A percentile compares a stretch with the other conserved stretches of the same genome.
Evolutionary conservation across 768 basidiomycete genomes (phyloP).

Genomic region (Heimioporus sp.): DNA sequence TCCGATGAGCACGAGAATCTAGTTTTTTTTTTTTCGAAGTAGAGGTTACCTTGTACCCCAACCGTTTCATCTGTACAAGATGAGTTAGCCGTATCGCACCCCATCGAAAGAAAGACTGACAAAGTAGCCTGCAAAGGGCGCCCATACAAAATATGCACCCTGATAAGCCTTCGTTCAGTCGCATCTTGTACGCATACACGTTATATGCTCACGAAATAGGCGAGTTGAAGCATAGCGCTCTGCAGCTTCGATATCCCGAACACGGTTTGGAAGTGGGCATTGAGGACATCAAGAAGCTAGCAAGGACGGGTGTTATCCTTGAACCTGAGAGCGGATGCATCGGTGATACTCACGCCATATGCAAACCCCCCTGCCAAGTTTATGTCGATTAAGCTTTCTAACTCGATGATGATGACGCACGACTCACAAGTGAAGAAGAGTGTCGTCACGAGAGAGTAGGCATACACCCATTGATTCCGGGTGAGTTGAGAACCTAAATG

Average conservation of each 20-base stretch:
- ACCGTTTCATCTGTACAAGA: conserved; percentile 53
- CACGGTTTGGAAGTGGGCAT: conserved; percentile 70
- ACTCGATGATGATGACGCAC: not conserved
- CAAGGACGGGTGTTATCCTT: conserved; percentile 20
- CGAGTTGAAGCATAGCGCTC: conserved; percentile 72
- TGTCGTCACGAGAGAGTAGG: conserved; percentile 69
- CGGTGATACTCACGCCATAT: conserved; percentile 48
- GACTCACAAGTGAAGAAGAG: conserved; percentile 71
- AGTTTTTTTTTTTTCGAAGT: not conserved
- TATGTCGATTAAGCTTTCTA: not conserved
- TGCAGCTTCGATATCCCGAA: conserved; percentile 67
- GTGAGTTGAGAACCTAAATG: conserved; percentile 38
- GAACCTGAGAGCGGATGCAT: not conserved
- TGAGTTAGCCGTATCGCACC: not conserved
- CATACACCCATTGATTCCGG: conserved; percentile 48
- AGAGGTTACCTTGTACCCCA: conserved; percentile 62
- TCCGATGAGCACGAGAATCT: not conserved
- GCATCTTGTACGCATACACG: not conserved
- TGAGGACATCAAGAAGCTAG: conserved; percentile 65
- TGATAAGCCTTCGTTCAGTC: conserved; percentile 8
- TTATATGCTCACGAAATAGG: conserved; percentile 56
- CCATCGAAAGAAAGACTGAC: conserved; percentile 36
- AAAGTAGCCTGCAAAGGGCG: conserved; percentile 56
- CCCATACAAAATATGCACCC: conserved; percentile 63
- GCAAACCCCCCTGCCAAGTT: conserved; percentile 58